phyloP scores from a whole-genome alignment of 2,329 filamentous ascomycete species.

The Colletotrichum sp. region DNA sequence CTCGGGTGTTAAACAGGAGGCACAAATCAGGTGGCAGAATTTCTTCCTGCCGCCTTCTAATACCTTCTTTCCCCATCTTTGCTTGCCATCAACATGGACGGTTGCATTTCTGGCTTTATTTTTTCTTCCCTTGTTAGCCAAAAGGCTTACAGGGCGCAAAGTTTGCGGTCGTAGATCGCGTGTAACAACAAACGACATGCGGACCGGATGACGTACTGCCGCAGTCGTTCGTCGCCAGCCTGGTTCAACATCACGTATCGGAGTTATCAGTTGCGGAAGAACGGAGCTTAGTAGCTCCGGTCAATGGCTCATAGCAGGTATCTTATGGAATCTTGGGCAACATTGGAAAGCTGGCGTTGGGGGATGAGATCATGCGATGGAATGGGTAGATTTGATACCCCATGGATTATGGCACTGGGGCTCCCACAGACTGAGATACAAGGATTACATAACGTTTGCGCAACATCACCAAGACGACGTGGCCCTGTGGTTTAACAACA shows the following conservation, averaged over 20 bases:
- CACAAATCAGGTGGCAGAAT: neutral
- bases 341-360: neutral
- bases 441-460: neutral
- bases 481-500: neutral
- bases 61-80: neutral
- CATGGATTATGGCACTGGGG: neutral
- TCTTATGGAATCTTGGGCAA: neutral
- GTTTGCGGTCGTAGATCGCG: conserved; percentile 15
- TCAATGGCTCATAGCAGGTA: neutral
- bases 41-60: neutral
- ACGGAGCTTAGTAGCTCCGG: conserved; percentile 11
- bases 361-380: neutral
- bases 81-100: neutral
- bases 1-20: neutral
- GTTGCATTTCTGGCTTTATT: neutral
- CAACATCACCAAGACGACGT: neutral
- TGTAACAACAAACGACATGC: neutral
- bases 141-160: neutral
- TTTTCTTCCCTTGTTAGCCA: neutral
- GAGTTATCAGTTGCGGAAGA: neutral
- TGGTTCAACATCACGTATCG: neutral
- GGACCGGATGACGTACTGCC: neutral
- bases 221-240: neutral
- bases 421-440: neutral
- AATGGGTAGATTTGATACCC: neutral